Base-by-base conservation (phyloP, 331 rosid species). In the Spiraea crenata region DNA sequence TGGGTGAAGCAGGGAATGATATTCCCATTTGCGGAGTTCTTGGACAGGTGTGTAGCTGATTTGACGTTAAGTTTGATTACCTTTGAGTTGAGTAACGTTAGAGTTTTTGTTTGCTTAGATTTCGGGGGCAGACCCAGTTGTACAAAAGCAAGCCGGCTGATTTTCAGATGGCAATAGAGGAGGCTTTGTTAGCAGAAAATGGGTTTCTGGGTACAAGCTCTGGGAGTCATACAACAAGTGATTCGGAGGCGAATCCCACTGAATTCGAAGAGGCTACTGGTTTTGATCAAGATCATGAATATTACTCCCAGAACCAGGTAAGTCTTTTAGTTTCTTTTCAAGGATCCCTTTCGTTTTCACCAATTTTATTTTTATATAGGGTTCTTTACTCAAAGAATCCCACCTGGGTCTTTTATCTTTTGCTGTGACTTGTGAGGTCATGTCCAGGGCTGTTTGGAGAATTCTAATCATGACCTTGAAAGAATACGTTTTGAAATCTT, bases 1-100 rank as follows among this genome's bases (percentile, higher is more conserved):
- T 95, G 99, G 99, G 97, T 86, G 82, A 95, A 78, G 87, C 99
- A 95, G 81, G 99, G 97, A 74, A 88, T 81, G 95, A 74, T 95
- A 44, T 91, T 80, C 71, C 99, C 99, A 11, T 95, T 95, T 65
- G 17, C 9, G 70, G 82, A 86, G 56, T 95, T 87, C 85, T 71
- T 89, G 80, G 91, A 84, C 73, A 91, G 97, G 99, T 95, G 42
- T 34, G 86, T 80, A 50, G 76, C 72, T 63, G 40, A 57, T 34
- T 48, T 71, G 19, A 59, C 40, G 35, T 56, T 64, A 59, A 16
- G 40, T 46, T 49, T 17, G 12, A 50, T 75, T 71, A 35, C 38
- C 75, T 66, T 68, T 67, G 13, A 63, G 17, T 64, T 59, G 73
- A 72, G 49, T 48, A 16, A 57, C 74, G 69, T 31, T 57, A 38